A percentile compares a stretch with the other conserved stretches of the same genome.
Evolutionary conservation across 2,329 filamentous ascomycete genomes (phyloP).

Genomic region (Piedraia hortae): DNA sequence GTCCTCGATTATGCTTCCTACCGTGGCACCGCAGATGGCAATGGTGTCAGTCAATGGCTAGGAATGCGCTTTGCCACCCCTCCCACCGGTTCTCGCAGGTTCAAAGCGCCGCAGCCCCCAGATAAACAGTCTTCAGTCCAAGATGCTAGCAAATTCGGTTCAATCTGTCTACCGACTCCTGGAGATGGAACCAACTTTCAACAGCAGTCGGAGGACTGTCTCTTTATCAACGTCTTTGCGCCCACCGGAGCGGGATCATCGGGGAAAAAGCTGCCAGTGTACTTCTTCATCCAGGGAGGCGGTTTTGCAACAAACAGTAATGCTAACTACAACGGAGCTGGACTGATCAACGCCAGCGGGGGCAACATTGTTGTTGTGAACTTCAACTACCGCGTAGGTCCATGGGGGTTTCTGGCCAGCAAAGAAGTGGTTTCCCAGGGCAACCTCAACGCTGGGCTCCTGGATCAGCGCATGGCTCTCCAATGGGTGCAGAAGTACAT

Average conservation of each 20-base stretch:
- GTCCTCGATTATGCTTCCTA: slow-evolving; percentile 43
- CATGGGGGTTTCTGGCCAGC: slow-evolving; percentile 42
- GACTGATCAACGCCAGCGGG: slow-evolving; percentile 30
- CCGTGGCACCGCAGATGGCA: slow-evolving; percentile 24
- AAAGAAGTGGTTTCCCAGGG: slow-evolving; percentile 23
- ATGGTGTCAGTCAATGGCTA: slow-evolving; percentile 41
- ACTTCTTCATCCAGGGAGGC: slow-evolving; percentile 25
- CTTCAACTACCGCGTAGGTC: slow-evolving; percentile 51
- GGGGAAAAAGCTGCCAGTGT: slow-evolving; percentile 33
- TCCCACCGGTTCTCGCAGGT: slow-evolving; percentile 37
- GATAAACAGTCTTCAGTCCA: slow-evolving; percentile 17
- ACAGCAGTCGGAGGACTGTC: slow-evolving; percentile 31
- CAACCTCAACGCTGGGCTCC: slow-evolving; percentile 39
- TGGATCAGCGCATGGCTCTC: slow-evolving; percentile 40
- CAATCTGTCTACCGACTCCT: slow-evolving; percentile 11
- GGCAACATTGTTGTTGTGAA: slow-evolving; percentile 39
- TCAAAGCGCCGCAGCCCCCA: slow-evolving; percentile 39
- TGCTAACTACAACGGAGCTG: slow-evolving; percentile 29
- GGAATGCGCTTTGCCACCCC: slow-evolving; percentile 49
- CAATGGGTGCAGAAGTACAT: slow-evolving; percentile 45
- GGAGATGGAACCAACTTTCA: slow-evolving; percentile 1
- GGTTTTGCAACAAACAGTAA: slow-evolving; percentile 21
- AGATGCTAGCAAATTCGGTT: slow-evolving; percentile 22
- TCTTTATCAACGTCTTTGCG: slow-evolving; percentile 38
- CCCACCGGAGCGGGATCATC: slow-evolving; percentile 23